These are phyloP conservation scores for Fusarium tuaranense DNA, from an alignment of 2,329 filamentous ascomycete genomes.

Conservation along the genomic window DNA sequence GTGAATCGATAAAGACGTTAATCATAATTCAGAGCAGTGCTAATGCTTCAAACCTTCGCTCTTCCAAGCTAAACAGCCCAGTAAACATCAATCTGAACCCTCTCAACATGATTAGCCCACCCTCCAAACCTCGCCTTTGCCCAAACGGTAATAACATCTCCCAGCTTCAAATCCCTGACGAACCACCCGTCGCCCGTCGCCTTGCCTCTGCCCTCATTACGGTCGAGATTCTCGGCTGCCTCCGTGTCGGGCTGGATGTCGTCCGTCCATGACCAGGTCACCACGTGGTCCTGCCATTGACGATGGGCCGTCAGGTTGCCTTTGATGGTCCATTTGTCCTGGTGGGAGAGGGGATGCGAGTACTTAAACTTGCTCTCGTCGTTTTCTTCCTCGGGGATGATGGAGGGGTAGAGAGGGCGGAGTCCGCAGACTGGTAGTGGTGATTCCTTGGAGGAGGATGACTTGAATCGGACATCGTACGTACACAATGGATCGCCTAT, in stretches of 20 bases:
- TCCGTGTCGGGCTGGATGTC: slow-evolving; percentile 57
- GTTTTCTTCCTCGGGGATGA: slow-evolving; percentile 28
- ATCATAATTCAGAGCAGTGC: neutral
- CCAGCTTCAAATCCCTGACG: slow-evolving; percentile 66
- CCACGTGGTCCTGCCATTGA: slow-evolving; percentile 54
- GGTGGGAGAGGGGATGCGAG: slow-evolving; percentile 51
- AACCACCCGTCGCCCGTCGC: slow-evolving; percentile 66
- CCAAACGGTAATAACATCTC: slow-evolving; percentile 73
- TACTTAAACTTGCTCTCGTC: slow-evolving; percentile 46
- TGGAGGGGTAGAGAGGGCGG: slow-evolving; percentile 51
- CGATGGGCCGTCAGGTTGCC: slow-evolving; percentile 55
- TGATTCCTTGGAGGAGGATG: slow-evolving; percentile 29
- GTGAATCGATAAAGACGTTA: neutral
- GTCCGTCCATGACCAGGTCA: slow-evolving; percentile 68
- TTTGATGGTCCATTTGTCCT: slow-evolving; percentile 59
- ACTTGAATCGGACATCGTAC: slow-evolving; percentile 45
- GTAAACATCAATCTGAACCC: slow-evolving; percentile 66
- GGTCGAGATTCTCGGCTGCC: slow-evolving; percentile 53
- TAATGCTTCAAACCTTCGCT: neutral
- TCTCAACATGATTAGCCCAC: slow-evolving; percentile 65
- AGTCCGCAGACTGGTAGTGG: slow-evolving; percentile 51
- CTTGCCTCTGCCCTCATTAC: slow-evolving; percentile 60
- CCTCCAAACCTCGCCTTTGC: slow-evolving; percentile 66
- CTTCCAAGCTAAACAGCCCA: slow-evolving; percentile 61
- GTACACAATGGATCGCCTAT: slow-evolving; percentile 47